Percentiles rank a stretch among this genome's conserved stretches.
Conservation (phyloP, 2,329 filamentous ascomycete species). For the Dactylellina sp. region DNA sequence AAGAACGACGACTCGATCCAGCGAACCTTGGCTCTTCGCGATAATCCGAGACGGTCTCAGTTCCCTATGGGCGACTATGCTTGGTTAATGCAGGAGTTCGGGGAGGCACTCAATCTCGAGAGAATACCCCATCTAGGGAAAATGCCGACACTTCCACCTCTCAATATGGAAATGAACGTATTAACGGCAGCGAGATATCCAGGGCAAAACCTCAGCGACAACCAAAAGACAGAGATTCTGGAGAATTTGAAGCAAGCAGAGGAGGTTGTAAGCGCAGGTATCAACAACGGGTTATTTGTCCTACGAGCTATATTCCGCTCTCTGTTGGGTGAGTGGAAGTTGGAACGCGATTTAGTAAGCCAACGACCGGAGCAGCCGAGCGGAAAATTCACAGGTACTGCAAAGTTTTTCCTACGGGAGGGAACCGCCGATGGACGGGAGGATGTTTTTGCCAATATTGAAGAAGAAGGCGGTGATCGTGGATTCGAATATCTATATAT, state of each 20-base stretch:
- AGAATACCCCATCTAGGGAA: slow-evolving; percentile 63
- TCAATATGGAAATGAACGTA: slow-evolving; percentile 67
- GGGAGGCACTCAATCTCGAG: slow-evolving; percentile 70
- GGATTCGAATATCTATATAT: slow-evolving; percentile 76
- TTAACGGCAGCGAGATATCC: slow-evolving; percentile 71
- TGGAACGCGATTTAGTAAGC: slow-evolving; percentile 71
- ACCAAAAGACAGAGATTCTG: slow-evolving; percentile 64
- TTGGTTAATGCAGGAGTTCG: slow-evolving; percentile 79
- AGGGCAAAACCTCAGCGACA: slow-evolving; percentile 63
- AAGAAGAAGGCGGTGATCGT: slow-evolving; percentile 61
- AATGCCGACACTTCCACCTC: slow-evolving; percentile 65
- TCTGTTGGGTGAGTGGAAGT: slow-evolving; percentile 76
- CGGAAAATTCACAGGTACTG: slow-evolving; percentile 74
- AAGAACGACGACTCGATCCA: slow-evolving; percentile 66
- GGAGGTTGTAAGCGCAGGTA: slow-evolving; percentile 64
- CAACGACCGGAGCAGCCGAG: slow-evolving; percentile 71
- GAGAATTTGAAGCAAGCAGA: slow-evolving; percentile 67
- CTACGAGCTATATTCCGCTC: slow-evolving; percentile 76
- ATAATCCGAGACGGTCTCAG: slow-evolving; percentile 69
- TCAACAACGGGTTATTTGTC: slow-evolving; percentile 69
- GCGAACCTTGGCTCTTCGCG: slow-evolving; percentile 68
- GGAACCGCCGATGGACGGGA: slow-evolving; percentile 70
- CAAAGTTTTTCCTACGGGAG: slow-evolving; percentile 73
- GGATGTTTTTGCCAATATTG: slow-evolving; percentile 18
- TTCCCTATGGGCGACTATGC: slow-evolving; percentile 87